phyloP scores from a whole-genome alignment of 306 rosid species.

The Begonia peltatifolia region DNA sequence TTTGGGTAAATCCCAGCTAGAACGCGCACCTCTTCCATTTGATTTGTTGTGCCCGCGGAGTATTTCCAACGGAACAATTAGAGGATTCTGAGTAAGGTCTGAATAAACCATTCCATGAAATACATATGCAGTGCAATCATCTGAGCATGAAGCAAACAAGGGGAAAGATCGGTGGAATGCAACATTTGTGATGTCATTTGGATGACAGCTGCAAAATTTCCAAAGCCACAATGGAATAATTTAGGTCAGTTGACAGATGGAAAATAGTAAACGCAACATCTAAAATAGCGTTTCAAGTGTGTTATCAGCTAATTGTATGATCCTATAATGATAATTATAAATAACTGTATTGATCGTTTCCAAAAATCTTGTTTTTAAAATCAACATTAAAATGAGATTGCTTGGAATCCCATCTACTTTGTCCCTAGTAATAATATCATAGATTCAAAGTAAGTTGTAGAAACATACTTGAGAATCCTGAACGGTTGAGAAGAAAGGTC shows the following conservation, averaged over 20 bases:
- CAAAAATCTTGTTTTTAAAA: too few relatives aligned
- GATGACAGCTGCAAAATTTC: constrained; percentile 62
- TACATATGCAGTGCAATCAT: constrained; percentile 73
- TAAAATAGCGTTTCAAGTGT: too few relatives aligned
- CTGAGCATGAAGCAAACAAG: constrained; percentile 84
- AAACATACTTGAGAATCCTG: constrained; percentile 48
- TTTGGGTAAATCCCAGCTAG: too few relatives aligned
- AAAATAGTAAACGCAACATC: neutral
- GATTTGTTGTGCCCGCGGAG: constrained; percentile 65
- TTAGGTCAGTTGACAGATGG: neutral
- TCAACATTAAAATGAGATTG: too few relatives aligned
- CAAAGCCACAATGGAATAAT: constrained; percentile 10
- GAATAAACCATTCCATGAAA: constrained; percentile 92
- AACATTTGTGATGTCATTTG: constrained; percentile 72
- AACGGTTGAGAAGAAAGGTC: constrained; percentile 91
- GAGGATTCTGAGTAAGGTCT: constrained; percentile 86
- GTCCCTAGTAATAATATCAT: too few relatives aligned
- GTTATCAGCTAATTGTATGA: too few relatives aligned
- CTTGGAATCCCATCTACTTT: too few relatives aligned
- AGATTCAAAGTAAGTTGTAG: neutral
- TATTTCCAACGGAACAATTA: constrained; percentile 73
- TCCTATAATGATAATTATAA: too few relatives aligned
- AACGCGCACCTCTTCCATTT: constrained; percentile 68
- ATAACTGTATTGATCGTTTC: too few relatives aligned
- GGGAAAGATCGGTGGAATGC: constrained; percentile 69